Conservation (phyloP, 140 eudicot genomes). For the Senecio squalidus region DNA sequence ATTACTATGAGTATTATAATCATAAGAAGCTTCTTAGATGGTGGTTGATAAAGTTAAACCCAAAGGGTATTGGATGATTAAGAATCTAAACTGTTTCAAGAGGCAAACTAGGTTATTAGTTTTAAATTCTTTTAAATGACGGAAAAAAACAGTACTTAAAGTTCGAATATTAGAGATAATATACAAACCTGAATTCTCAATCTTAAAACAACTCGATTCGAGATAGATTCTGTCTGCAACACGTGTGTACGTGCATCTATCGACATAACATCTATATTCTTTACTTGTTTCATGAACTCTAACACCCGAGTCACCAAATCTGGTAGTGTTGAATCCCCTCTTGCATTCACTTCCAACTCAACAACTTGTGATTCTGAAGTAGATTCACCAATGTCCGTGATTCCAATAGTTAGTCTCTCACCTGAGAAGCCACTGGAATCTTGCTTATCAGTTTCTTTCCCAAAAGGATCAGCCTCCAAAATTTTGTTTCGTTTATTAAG, state of each 20-base stretch:
- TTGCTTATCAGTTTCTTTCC: slow-evolving; percentile 3
- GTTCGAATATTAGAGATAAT: no score
- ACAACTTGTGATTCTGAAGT: slow-evolving; percentile 36
- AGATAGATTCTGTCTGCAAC: slow-evolving; percentile 15
- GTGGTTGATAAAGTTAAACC: not conserved
- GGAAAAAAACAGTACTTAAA: no score
- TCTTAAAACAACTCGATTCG: slow-evolving; percentile 38
- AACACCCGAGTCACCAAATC: slow-evolving; percentile 43
- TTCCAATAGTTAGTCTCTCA: slow-evolving; percentile 28
- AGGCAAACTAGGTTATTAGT: not conserved
- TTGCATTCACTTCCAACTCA: slow-evolving; percentile 47
- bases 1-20: no score
- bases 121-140: no score
- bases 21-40: not conserved
- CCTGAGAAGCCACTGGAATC: slow-evolving; percentile 8
- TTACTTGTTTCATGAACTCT: slow-evolving; percentile 44
- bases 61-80: not conserved
- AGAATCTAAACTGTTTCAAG: no score
- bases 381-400: slow-evolving; percentile 33
- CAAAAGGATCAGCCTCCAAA: slow-evolving; percentile 36
- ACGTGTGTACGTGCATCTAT: slow-evolving; percentile 41
- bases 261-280: slow-evolving; percentile 36
- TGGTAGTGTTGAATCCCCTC: slow-evolving; percentile 35
- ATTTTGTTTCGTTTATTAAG: slow-evolving; percentile 50
- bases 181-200: slow-evolving; percentile 60